phyloP scores from a whole-genome alignment of 1,139 yeast species.

The Candida tropicalis region DNA sequence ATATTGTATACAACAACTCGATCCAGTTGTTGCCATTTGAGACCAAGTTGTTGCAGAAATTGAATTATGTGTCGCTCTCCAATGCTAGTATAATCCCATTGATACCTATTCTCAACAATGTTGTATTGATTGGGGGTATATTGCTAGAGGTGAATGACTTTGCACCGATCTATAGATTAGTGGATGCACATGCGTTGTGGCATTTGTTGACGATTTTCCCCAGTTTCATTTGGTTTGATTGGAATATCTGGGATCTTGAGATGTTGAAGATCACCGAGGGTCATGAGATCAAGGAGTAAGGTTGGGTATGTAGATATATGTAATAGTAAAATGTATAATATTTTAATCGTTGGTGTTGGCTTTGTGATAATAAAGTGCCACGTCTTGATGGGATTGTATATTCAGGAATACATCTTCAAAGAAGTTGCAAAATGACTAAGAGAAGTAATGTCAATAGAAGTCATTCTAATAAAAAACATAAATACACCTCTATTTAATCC shows the following conservation, averaged over 20 bases:
- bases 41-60: conserved; percentile 37
- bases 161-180: conserved; percentile 32
- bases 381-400: too few relatives aligned
- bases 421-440: too few relatives aligned
- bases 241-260: conserved; percentile 55
- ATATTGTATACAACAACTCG: conserved; percentile 35
- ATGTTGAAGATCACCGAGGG: conserved; percentile 25
- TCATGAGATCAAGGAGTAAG: not conserved
- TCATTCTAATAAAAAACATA: too few relatives aligned
- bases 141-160: conserved; percentile 44
- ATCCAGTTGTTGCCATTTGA: conserved; percentile 45
- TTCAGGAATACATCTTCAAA: too few relatives aligned
- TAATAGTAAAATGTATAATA: too few relatives aligned
- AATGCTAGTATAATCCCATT: conserved; percentile 35
- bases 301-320: not conserved
- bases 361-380: too few relatives aligned
- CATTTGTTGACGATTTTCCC: conserved; percentile 48
- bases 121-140: conserved; percentile 38
- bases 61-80: conserved; percentile 29
- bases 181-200: conserved; percentile 51
- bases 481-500: too few relatives aligned
- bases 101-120: conserved; percentile 38
- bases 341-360: too few relatives aligned
- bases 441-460: too few relatives aligned
- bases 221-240: conserved; percentile 47